phyloP scores from a whole-genome alignment of 2,329 filamentous ascomycete species.

The Coccinonectria pachysandricola region DNA sequence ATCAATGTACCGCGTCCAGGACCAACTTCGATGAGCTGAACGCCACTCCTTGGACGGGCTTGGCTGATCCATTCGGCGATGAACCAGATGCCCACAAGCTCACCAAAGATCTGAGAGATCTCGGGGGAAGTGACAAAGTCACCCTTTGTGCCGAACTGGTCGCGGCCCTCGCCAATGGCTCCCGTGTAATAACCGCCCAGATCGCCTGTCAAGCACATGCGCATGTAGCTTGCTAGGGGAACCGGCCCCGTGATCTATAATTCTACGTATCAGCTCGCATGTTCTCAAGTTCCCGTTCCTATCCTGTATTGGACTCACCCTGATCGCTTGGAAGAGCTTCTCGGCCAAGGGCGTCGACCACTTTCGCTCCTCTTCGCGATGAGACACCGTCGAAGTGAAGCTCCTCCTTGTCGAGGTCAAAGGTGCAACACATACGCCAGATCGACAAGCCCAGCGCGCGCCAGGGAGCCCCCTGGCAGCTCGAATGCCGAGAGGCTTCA shows the following conservation, averaged over 20 bases:
- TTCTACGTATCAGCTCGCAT: too few relatives aligned
- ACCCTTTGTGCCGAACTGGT: constrained; percentile 86
- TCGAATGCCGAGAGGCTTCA: constrained; percentile 8
- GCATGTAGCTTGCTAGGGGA: constrained; percentile 91
- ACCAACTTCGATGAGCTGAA: constrained; percentile 88
- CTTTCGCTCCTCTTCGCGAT: constrained; percentile 37
- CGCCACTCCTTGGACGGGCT: constrained; percentile 59
- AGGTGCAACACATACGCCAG: constrained; percentile 5
- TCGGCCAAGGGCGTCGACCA: constrained; percentile 94
- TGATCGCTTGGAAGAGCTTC: constrained; percentile 78
- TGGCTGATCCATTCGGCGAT: constrained; percentile 95
- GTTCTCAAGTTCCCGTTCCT: too few relatives aligned
- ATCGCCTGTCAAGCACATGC: constrained; percentile 90
- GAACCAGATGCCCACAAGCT: constrained; percentile 89
- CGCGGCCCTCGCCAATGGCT: constrained; percentile 53
- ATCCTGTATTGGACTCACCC: too few relatives aligned
- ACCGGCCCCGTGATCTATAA: constrained; percentile 68
- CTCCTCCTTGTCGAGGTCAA: constrained; percentile 9
- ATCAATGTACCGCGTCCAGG: constrained; percentile 92
- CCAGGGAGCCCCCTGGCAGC: constrained; percentile 5
- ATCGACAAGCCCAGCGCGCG: constrained; percentile 6
- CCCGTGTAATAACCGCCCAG: constrained; percentile 90
- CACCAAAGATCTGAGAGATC: constrained; percentile 94
- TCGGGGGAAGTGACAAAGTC: constrained; percentile 97
- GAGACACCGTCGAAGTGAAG: constrained; percentile 17